phyloP scores from a whole-genome alignment of 352 stramenopile species.

The Phytophthora fragariaefolia region DNA sequence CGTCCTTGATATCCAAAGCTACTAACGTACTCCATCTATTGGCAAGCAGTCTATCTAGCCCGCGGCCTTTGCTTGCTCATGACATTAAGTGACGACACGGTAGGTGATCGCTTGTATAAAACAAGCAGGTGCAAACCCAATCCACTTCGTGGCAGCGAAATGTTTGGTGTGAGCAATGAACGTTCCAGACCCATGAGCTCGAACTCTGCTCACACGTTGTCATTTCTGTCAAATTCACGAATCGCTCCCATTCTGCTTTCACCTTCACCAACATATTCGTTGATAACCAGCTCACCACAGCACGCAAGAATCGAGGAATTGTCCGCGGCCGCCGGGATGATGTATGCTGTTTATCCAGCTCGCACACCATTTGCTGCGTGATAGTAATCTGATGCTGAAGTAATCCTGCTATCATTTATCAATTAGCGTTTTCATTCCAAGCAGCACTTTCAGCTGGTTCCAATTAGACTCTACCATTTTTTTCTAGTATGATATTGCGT shows the following conservation, averaged over 20 bases:
- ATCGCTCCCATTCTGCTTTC: conserved; percentile 26
- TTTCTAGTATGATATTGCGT: conserved; percentile 21
- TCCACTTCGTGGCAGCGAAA: conserved; percentile 7
- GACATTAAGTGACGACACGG: conserved; percentile 5
- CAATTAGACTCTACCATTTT: conserved; percentile 31
- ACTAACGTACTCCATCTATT: not conserved
- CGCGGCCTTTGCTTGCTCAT: not conserved
- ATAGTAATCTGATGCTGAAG: conserved; percentile 25
- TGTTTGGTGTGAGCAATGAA: conserved; percentile 4
- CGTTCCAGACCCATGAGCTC: conserved; percentile 5
- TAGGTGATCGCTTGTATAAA: conserved; percentile 6
- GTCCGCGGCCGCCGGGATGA: not conserved
- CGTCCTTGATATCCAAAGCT: conserved; percentile 1
- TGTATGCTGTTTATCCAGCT: not conserved
- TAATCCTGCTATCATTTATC: conserved; percentile 20
- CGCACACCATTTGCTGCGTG: conserved; percentile 2
- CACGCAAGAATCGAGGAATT: not conserved
- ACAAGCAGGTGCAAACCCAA: conserved; percentile 10
- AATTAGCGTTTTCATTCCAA: conserved; percentile 9
- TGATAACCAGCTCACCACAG: not conserved
- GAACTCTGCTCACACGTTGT: conserved; percentile 34
- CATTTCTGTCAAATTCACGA: conserved; percentile 20
- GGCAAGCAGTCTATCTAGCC: not conserved
- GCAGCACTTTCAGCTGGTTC: conserved; percentile 28
- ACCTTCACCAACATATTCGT: not conserved